These are phyloP conservation scores for Monosporozyma solicola DNA, from an alignment of 805 yeast species.

Conservation along the genomic window DNA sequence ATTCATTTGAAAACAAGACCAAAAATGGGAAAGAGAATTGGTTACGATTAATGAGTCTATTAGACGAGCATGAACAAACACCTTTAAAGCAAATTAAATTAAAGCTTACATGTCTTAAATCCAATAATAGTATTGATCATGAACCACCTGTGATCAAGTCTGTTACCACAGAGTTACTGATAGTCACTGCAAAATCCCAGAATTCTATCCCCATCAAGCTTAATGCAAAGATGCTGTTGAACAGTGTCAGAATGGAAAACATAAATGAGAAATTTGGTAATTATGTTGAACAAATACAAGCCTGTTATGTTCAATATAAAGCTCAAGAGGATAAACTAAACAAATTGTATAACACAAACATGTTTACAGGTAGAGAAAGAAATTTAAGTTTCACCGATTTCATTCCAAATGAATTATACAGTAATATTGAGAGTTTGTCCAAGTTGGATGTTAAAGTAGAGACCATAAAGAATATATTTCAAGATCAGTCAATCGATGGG, in stretches of 20 bases:
- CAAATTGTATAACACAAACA: conserved; percentile 16
- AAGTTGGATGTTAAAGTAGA: conserved; percentile 14
- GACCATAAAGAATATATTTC: conserved; percentile 18
- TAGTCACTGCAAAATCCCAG: conserved; percentile 27
- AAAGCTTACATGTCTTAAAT: conserved; percentile 23
- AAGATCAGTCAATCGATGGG: conserved; percentile 20
- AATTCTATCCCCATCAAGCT: conserved; percentile 33
- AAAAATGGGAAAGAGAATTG: conserved; percentile 27
- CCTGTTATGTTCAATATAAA: conserved; percentile 12
- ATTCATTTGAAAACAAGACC: conserved; percentile 23
- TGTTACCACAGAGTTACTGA: conserved; percentile 22
- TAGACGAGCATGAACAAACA: conserved; percentile 21
- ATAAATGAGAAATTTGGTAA: conserved; percentile 16
- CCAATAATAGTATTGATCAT: conserved; percentile 16
- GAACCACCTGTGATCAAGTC: conserved; percentile 24
- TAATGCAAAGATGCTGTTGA: conserved; percentile 24
- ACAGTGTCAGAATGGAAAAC: conserved; percentile 12
- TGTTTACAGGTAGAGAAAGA: conserved; percentile 7
- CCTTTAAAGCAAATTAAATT: conserved; percentile 20
- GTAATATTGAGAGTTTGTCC: conserved; percentile 27
- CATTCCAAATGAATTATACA: conserved; percentile 17
- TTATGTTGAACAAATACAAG: conserved; percentile 6
- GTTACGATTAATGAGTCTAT: conserved; percentile 14
- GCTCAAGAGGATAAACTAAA: conserved; percentile 15
- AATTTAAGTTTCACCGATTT: conserved; percentile 24